Evolutionary conservation across 1,139 yeast genomes (phyloP), one percentile per base, ranked within the genome.

Genomic region (Debaryomyces fabryi): DNA sequence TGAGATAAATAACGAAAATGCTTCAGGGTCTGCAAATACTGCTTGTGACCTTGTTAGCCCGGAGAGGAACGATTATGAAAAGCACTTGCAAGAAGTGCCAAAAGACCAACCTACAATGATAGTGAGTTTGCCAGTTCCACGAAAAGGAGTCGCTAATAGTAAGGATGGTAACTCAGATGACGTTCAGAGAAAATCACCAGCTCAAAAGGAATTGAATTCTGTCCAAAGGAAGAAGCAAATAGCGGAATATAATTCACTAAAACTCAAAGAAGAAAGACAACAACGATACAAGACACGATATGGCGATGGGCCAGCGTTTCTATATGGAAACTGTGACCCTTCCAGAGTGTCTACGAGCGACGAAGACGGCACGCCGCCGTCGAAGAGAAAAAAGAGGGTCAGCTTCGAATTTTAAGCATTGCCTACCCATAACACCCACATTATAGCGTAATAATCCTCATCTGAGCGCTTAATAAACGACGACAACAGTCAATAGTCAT

Each of bases 221-320:
- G 61, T 62, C 13, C 61, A 59, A 47, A 57, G 78, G 41, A 60
- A 62, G 42, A 57, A 59, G 51, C 69, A 65, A 48, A 60, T 72
- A 12, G 59, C 54, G 20, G 64, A 64, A 29, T 67, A 69, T 56
- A 65, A 69, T 46, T 56, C 57, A 13, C 33, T 52, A 30, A 49
- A 59, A 2, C 44, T 59, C 13, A 53, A 52, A 47, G 73, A 69
- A 46, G 59, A 63, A 40, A 52, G 76, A 49, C 52, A 58, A 51
- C 49, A 61, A 57, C 55, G 71, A 49, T 49, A 61, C 55, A 44
- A 55, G 46, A 38, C 65, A 59, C 52, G 70, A 57, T 46, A 60
- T 55, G 47, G 62, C 47, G 59, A 53, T 46, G 53, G 56, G 48
- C 42, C 64, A 38, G 9, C 16, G 15, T 15, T 7, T 30, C 3